A percentile compares a stretch with the other conserved stretches of the same genome.
Evolutionary conservation across 495 filamentous ascomycete genomes (phyloP).

Genomic region (Aspergillus avenaceus): DNA sequence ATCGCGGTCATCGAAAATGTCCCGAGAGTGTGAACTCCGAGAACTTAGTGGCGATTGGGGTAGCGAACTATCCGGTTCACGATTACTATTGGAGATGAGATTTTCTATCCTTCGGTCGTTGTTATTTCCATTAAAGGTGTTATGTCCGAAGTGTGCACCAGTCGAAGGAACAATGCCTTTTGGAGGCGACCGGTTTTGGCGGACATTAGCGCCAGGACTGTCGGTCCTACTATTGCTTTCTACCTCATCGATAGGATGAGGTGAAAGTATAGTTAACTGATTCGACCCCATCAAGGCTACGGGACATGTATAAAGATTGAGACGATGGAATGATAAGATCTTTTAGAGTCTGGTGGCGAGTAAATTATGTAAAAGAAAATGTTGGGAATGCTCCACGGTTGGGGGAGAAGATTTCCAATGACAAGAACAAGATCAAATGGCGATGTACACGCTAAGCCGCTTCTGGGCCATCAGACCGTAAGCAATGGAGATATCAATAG

Average conservation of each 20-base stretch:
- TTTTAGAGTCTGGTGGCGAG: not conserved
- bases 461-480: not conserved
- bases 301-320: not conserved
- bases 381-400: not conserved
- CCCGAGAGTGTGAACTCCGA: slow-evolving; percentile 14
- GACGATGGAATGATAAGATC: not conserved
- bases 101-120: slow-evolving; percentile 20
- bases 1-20: slow-evolving; percentile 13
- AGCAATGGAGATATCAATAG: too few relatives aligned
- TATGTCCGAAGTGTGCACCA: not conserved
- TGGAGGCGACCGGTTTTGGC: not conserved
- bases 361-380: not conserved
- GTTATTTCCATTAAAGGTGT: not conserved
- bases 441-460: not conserved
- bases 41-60: slow-evolving; percentile 12
- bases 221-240: slow-evolving; percentile 2
- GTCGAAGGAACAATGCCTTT: not conserved
- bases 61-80: slow-evolving; percentile 1
- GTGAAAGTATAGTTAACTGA: slow-evolving; percentile 4
- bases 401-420: too few relatives aligned
- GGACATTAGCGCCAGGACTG: not conserved
- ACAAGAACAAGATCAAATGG: not conserved
- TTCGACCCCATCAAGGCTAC: slow-evolving; percentile 9
- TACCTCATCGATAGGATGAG: slow-evolving; percentile 12
- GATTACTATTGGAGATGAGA: slow-evolving; percentile 11